phyloP scores from a whole-genome alignment of 2,329 filamentous ascomycete species.

The Dactylellina leptospora region DNA sequence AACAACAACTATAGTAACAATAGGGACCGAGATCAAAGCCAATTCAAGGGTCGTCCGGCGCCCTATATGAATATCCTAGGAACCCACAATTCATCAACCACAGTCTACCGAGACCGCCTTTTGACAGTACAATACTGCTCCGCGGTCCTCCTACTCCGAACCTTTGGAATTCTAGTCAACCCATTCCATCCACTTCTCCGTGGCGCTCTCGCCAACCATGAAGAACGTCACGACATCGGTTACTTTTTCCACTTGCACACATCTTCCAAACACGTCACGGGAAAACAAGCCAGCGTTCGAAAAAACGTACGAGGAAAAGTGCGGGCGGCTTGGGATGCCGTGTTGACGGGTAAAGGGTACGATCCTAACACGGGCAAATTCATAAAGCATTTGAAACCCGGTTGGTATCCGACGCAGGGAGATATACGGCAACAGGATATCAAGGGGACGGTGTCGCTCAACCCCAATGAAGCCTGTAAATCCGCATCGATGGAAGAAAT shows the following conservation, averaged over 20 bases:
- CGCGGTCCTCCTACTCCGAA: conserved; percentile 40
- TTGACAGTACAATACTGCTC: conserved; percentile 43
- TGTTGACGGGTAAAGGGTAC: conserved; percentile 27
- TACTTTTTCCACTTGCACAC: conserved; percentile 51
- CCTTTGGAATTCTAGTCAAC: conserved; percentile 35
- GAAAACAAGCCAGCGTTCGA: conserved; percentile 29
- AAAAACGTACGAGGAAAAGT: conserved; percentile 37
- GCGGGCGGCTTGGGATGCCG: conserved; percentile 38
- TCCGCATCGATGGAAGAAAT: conserved; percentile 25
- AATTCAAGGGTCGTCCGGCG: too few relatives aligned
- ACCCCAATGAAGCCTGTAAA: conserved; percentile 28
- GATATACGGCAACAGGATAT: conserved; percentile 32
- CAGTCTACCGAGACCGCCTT: conserved; percentile 21
- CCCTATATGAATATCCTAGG: conserved; percentile 20
- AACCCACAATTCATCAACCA: conserved; percentile 11
- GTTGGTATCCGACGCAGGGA: conserved; percentile 12
- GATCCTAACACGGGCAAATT: conserved; percentile 40
- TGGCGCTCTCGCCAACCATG: conserved; percentile 25
- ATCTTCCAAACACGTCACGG: conserved; percentile 38
- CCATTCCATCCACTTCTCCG: conserved; percentile 50
- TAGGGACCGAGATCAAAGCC: too few relatives aligned
- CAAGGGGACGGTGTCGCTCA: conserved; percentile 35
- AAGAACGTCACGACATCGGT: conserved; percentile 39
- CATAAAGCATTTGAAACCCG: conserved; percentile 15
- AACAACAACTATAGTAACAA: too few relatives aligned